Base-by-base conservation (phyloP, 1,139 yeast genomes). In the Candida anutae region DNA sequence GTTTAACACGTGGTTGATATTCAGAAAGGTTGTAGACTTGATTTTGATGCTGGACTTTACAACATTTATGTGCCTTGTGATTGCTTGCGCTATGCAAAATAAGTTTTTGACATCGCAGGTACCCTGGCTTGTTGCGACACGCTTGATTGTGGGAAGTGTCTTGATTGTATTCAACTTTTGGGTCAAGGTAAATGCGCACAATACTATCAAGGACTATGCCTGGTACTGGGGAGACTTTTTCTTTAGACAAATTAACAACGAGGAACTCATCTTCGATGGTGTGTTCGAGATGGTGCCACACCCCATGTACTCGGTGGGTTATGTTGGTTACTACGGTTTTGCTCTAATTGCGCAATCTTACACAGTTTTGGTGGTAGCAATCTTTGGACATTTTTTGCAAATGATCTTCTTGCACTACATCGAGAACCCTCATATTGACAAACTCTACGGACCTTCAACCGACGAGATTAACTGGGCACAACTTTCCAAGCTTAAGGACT, bases 211-310 rank as follows among this genome's bases (percentile, higher is more conserved):
- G 49, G 95, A 84, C 52, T 85, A 77, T 48, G 95, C 95, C 9
- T 84, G 95, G 95, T 84, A 84, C 54, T 84, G 95, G 95, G 95
- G 95, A 18, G 95, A 84, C 52, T 84, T 84, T 58, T 84, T 84
- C 65, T 82, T 81, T 55, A 68, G 88, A 36, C 81, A 83, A 48
- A 84, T 75, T 41, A 69, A 67, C 42, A 76, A 83, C 41, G 75
- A 78, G 46, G 80, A 81, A 37, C 68, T 84, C 45, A 80, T 84
- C 19, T 84, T 84, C 55, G 94, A 85, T 50, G 95, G 95, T 25
- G 94, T 84, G 8, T 84, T 83, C 51, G 94, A 84, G 53, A 72
- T 84, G 71, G 85, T 90, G 10, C 95, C 95, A 22, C 95, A 84
- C 50, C 95, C 95, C 31, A 84, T 84, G 95, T 84, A 84, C 52